phyloP scores from a whole-genome alignment of 371 early-diverging fungal species.

The Mucor indicus region DNA sequence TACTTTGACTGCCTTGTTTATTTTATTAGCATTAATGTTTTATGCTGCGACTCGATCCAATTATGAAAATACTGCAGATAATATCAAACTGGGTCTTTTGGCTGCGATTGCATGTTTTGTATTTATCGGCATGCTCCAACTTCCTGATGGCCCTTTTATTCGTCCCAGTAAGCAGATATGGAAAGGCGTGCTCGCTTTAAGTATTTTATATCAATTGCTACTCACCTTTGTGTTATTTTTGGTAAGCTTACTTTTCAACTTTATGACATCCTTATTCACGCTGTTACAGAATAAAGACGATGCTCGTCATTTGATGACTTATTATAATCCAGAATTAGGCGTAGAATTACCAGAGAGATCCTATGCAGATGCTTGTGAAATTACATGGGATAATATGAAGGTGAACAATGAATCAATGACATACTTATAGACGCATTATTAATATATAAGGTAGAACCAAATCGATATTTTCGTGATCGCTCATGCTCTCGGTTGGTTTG shows the following conservation, averaged over 20 bases:
- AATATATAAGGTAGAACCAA: slow-evolving; percentile 54
- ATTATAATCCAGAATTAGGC: slow-evolving; percentile 81
- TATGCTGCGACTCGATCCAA: slow-evolving; percentile 56
- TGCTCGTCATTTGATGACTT: slow-evolving; percentile 74
- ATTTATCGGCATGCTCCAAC: slow-evolving; percentile 82
- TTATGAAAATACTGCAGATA: slow-evolving; percentile 53
- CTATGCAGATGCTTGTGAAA: slow-evolving; percentile 87
- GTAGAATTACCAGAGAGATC: slow-evolving; percentile 83
- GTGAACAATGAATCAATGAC: not conserved
- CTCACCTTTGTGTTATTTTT: slow-evolving; percentile 90
- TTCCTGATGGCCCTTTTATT: slow-evolving; percentile 92
- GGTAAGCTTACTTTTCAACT: slow-evolving; percentile 38
- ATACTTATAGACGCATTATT: not conserved
- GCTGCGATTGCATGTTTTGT: slow-evolving; percentile 74
- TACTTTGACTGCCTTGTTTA: slow-evolving; percentile 47
- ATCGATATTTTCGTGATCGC: slow-evolving; percentile 94
- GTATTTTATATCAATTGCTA: slow-evolving; percentile 84
- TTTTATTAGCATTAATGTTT: slow-evolving; percentile 50
- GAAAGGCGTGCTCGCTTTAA: slow-evolving; percentile 81
- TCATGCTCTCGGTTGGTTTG: slow-evolving; percentile 95
- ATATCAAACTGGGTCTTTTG: slow-evolving; percentile 67
- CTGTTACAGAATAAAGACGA: slow-evolving; percentile 72
- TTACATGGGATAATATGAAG: slow-evolving; percentile 69
- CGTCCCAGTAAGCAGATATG: slow-evolving; percentile 95
- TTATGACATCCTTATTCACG: not conserved